These are phyloP conservation scores for Phoenix roebelenii DNA, from an alignment of 176 grass and related monocot genomes.

Conservation along the genomic window DNA sequence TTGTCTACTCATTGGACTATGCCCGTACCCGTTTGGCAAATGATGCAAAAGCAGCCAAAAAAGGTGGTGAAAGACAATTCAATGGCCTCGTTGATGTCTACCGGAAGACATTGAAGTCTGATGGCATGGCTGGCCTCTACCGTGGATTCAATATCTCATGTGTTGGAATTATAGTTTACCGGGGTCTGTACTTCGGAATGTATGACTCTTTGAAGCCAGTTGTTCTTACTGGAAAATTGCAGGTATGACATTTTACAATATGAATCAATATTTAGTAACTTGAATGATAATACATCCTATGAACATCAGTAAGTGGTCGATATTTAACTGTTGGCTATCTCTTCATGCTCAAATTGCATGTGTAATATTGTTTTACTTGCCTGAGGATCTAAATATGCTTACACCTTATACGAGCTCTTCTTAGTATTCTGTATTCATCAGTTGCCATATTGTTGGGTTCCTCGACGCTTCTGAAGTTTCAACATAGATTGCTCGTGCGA, in stretches of 20 bases:
- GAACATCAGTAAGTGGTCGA: too few relatives aligned
- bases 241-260: not conserved
- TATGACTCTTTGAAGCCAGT: slow-evolving; percentile 10
- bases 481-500: too few relatives aligned
- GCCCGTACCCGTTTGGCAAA: slow-evolving; percentile 4
- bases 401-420: too few relatives aligned
- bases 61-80: slow-evolving; percentile 7
- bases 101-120: slow-evolving; percentile 3
- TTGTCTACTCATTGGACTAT: slow-evolving; percentile 15
- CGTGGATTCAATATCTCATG: slow-evolving; percentile 9
- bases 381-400: too few relatives aligned
- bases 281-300: too few relatives aligned
- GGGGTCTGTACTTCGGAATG: slow-evolving; percentile 5
- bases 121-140: slow-evolving; percentile 9
- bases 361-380: too few relatives aligned
- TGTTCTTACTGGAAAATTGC: slow-evolving; percentile 1
- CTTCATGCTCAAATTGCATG: too few relatives aligned
- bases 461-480: too few relatives aligned
- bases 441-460: too few relatives aligned
- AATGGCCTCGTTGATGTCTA: slow-evolving; percentile 12
- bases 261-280: not conserved
- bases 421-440: too few relatives aligned
- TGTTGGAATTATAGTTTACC: slow-evolving; percentile 5
- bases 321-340: too few relatives aligned
- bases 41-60: slow-evolving; percentile 10